Evolutionary conservation across 1,284 basidiomycete genomes (phyloP), one percentile per base, ranked within the genome.

Genomic region (Cutaneotrichosporon dermatis): DNA sequence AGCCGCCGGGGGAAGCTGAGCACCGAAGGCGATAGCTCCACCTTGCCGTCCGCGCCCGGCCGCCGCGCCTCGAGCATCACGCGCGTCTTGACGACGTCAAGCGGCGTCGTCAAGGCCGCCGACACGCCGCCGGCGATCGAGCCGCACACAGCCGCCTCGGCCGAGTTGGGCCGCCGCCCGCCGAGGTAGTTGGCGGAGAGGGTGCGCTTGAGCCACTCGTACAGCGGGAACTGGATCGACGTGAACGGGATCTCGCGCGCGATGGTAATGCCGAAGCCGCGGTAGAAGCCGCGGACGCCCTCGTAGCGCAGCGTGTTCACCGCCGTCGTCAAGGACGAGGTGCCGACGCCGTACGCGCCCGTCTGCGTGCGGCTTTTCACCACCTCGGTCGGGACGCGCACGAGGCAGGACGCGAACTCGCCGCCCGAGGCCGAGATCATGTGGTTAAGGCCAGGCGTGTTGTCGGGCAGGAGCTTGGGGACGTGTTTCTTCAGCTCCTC

Each of bases 51-150:
- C 8, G n/a, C 44, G 3, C 49, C 49, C 3, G 48, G n/a, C 1
- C 48, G 44, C 25, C 58, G 64, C 37, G 88, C 81, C 70, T 96
- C 91, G 10, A 99, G 83, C 96, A 99, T 99, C 54, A 98, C 90
- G 12, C 96, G 84, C 2, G 95, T 99, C 78, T 99, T 99, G 59
- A 97, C 84, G 3, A 99, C 96, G 70, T 99, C 96, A 15, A 99
- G 80, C 0, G 96, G 96, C 0, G 96, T 99, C 0, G 96, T 99
- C 43, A 89, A 69, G 0, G 88, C 89, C 0, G 94, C 95, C 3
- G 94, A 92, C 13, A 90, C 82, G 0, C 89, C 92, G 11, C 96
- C 96, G 0, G 96, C 90, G 45, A 96, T 80, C 69, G 88, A 91
- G 3, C 96, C 96, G 66, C 95, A 98, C 2, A 88, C 70, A 0